Base-by-base conservation (phyloP, 441 rosid species). In the Populus hybrid region DNA sequence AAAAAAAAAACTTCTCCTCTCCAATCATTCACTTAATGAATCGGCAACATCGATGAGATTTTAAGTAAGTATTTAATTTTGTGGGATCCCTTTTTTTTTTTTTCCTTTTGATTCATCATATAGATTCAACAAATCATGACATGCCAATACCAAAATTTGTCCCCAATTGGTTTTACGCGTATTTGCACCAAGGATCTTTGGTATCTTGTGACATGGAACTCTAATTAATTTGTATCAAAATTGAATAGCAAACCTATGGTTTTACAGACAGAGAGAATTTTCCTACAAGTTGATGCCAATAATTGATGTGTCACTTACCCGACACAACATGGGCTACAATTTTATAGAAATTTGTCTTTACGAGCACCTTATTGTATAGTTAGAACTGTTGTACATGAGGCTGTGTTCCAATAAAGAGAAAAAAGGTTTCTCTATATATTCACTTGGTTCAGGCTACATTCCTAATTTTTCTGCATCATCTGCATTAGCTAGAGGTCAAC, bases 1-100 rank as follows among this genome's bases (percentile, higher is more conserved):
- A 24, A 29, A 29, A 29, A 28, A 29, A 29, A 3, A 3, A 0
- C 31, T 29, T 29, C 77, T 72, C 64, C 69, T 70, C 76, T 73
- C 84, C 87, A 89, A 88, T 88, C 91, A 91, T 90, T 78, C 86
- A 82, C 76, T 81, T 81, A 70, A 78, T 86, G 93, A 85, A 87
- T 88, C 77, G 91, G 89, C 86, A 87, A 87, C 87, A 87, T 87
- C 90, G 80, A 74, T 80, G 56, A 79, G 86, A 85, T 88, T 77
- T 81, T 68, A 68, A 71, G 85, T 70, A 80, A 84, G 73, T 71
- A 71, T 82, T 80, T 71, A 71, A 64, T 77, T 65, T 61, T 77
- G 85, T 77, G 83, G 86, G 82, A 45, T 77, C 78, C 81, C 64
- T 83, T 18, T 8, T 66, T 24, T 53, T 53, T 35, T 36, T n/a